A percentile compares a stretch with the other conserved stretches of the same genome.
phyloP scores from a whole-genome alignment of 352 stramenopile species.

The Elongisporangium senticosum region DNA sequence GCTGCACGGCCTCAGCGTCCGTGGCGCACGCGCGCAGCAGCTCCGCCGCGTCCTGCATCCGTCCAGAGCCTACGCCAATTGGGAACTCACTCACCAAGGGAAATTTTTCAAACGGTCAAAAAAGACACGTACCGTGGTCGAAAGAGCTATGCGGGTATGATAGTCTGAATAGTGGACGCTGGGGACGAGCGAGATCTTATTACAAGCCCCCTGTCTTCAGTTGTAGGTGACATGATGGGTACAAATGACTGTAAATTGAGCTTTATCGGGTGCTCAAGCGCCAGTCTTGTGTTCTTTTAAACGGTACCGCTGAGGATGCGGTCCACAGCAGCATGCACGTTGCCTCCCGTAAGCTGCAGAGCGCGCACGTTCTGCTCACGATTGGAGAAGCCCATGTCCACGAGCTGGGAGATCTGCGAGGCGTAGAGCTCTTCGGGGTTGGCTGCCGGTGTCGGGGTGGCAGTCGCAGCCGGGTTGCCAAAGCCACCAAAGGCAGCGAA shows the following conservation, averaged over 20 bases:
- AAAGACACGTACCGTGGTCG: neutral
- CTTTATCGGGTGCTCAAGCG: slow-evolving; percentile 2
- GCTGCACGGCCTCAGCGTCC: slow-evolving; percentile 51
- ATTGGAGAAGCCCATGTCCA: slow-evolving; percentile 90
- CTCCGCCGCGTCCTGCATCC: slow-evolving; percentile 34
- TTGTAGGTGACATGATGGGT: neutral
- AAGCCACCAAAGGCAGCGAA: slow-evolving; percentile 43
- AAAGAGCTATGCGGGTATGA: neutral
- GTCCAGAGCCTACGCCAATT: slow-evolving; percentile 3
- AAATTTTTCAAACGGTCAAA: slow-evolving; percentile 5
- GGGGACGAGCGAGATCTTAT: neutral
- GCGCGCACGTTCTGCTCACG: slow-evolving; percentile 83
- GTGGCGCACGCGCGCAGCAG: slow-evolving; percentile 56
- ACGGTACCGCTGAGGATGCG: slow-evolving; percentile 74
- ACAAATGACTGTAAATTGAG: neutral
- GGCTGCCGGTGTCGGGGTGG: slow-evolving; percentile 17
- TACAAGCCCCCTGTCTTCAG: neutral
- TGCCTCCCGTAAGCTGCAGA: slow-evolving; percentile 79
- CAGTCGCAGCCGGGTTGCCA: slow-evolving; percentile 13
- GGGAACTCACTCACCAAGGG: neutral
- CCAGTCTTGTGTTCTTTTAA: slow-evolving; percentile 14
- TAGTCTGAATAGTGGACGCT: neutral
- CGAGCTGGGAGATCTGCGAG: slow-evolving; percentile 84
- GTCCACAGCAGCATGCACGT: slow-evolving; percentile 89
- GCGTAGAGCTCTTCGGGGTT: slow-evolving; percentile 86